These are phyloP conservation scores for Podila epigama DNA, from an alignment of 192 early-diverging fungal genomes.

Conservation along the genomic window DNA sequence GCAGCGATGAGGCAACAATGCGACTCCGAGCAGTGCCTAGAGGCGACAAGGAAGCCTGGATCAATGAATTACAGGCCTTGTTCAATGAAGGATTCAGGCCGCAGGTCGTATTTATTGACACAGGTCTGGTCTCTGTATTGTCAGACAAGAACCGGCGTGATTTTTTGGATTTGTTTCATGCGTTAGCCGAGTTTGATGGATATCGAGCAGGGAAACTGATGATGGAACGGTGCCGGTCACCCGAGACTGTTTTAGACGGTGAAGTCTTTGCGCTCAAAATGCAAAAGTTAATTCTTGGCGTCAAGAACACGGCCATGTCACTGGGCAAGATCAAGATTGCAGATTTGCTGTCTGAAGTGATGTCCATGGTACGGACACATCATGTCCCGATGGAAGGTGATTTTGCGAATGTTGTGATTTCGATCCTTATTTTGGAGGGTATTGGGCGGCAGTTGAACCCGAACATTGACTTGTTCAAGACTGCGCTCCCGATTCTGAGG, in stretches of 20 bases:
- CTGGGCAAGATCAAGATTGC: constrained; percentile 83
- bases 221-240: constrained; percentile 83
- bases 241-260: constrained; percentile 72
- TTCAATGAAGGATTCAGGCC: constrained; percentile 77
- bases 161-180: constrained; percentile 91
- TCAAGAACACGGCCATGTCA: constrained; percentile 75
- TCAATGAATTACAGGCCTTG: constrained; percentile 56
- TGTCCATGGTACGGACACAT: constrained; percentile 88
- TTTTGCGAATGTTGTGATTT: constrained; percentile 92
- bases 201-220: constrained; percentile 82
- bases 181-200: constrained; percentile 90
- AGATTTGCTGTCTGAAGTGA: constrained; percentile 81
- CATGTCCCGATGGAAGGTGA: constrained; percentile 95
- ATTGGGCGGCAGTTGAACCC: constrained; percentile 92
- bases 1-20: constrained; percentile 47
- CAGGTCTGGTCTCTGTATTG: constrained; percentile 86
- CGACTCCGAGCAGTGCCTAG: constrained; percentile 34
- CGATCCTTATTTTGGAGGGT: constrained; percentile 93
- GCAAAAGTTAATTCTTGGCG: constrained; percentile 74
- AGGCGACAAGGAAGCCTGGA: constrained; percentile 54
- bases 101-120: constrained; percentile 86
- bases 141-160: constrained; percentile 78
- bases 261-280: constrained; percentile 87
- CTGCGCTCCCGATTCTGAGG: constrained; percentile 75
- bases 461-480: constrained; percentile 88